Evolutionary conservation across 179 eudicot species (phyloP).

Genomic region (Sideroxylon spinosum): DNA sequence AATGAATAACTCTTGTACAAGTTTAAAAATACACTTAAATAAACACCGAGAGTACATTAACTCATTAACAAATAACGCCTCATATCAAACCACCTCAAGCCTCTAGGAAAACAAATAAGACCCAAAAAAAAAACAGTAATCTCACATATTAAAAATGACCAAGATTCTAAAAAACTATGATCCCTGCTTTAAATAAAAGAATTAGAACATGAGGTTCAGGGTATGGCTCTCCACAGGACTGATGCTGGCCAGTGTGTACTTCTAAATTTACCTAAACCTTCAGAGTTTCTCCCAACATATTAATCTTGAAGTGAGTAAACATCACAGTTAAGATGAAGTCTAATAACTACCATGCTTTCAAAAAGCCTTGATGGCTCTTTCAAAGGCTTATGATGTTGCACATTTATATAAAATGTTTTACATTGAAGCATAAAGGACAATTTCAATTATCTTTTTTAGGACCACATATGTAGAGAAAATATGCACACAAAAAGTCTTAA

Average conservation of each 20-base stretch:
- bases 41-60: no score
- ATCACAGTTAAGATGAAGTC: constrained; percentile 88
- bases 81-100: constrained; percentile 71
- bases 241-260: constrained; percentile 58
- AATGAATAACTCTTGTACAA: no score
- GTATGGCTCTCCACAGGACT: constrained; percentile 62
- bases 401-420: constrained; percentile 8
- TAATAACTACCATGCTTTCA: constrained; percentile 96
- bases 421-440: constrained; percentile 1
- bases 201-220: constrained; percentile 85
- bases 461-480: neutral
- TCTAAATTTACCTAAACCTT: constrained; percentile 71
- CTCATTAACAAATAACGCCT: no score
- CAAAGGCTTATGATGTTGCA: constrained; percentile 71
- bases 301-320: constrained; percentile 57
- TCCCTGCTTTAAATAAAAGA: neutral
- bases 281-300: constrained; percentile 56
- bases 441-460: neutral
- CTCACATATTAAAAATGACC: constrained; percentile 5
- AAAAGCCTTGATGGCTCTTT: constrained; percentile 82
- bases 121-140: constrained; percentile 54
- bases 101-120: constrained; percentile 89
- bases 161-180: neutral
- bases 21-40: neutral
- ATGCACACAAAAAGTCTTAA: neutral